These are phyloP conservation scores for Elongisporangium senticosum DNA, from an alignment of 352 stramenopile species.

Conservation along the genomic window DNA sequence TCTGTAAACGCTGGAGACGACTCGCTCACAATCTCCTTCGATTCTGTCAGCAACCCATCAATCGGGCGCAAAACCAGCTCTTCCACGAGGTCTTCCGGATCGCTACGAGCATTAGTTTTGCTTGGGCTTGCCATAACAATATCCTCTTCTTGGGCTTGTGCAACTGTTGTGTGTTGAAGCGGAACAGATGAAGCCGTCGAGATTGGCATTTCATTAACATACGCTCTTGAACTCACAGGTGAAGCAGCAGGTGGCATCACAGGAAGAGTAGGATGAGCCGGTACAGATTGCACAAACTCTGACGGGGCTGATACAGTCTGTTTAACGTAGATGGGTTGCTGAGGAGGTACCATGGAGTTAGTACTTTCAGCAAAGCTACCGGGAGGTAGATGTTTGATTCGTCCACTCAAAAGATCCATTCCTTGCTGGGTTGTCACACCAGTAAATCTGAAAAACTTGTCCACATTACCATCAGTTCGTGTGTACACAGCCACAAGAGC, in stretches of 20 bases:
- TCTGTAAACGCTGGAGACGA: slow-evolving; percentile 46
- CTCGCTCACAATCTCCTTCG: slow-evolving; percentile 55
- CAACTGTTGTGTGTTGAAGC: neutral
- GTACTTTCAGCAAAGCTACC: slow-evolving; percentile 15
- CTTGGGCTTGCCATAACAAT: slow-evolving; percentile 43
- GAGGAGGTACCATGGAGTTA: slow-evolving; percentile 8
- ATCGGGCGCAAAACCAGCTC: slow-evolving; percentile 60
- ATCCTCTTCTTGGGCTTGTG: slow-evolving; percentile 30
- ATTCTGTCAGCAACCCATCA: slow-evolving; percentile 55
- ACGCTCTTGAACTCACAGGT: neutral
- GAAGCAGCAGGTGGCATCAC: neutral
- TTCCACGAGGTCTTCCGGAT: slow-evolving; percentile 20
- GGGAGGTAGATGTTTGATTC: slow-evolving; percentile 70
- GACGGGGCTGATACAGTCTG: neutral
- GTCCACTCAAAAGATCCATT: slow-evolving; percentile 67
- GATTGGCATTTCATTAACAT: neutral
- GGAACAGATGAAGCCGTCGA: neutral
- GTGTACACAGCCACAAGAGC: slow-evolving; percentile 66
- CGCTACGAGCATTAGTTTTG: neutral
- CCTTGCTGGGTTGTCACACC: slow-evolving; percentile 75
- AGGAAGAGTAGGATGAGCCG: neutral
- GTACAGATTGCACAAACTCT: neutral
- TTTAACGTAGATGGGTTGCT: neutral
- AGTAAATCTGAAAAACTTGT: slow-evolving; percentile 75
- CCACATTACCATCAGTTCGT: slow-evolving; percentile 54